Percentiles rank a stretch among this genome's conserved stretches.
phyloP scores from a whole-genome alignment of 208 protist species.

The Leishmania turanica region DNA sequence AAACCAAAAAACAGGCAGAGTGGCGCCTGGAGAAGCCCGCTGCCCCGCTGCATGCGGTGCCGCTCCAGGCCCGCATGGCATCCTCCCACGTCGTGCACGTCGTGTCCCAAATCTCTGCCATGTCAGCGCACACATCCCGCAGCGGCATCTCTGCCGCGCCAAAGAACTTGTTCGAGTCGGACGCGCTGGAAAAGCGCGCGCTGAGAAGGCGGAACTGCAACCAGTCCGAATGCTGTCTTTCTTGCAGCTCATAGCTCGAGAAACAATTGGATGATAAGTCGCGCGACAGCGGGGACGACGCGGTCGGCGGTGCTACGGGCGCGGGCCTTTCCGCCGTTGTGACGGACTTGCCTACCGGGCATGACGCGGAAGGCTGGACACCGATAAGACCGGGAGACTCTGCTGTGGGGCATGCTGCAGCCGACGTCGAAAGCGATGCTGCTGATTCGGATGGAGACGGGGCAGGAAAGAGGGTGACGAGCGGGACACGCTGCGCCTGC shows the following conservation, averaged over 20 bases:
- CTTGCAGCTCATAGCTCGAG: neutral
- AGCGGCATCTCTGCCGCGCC: slow-evolving; percentile 23
- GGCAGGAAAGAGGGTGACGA: slow-evolving; percentile 28
- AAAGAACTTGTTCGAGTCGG: slow-evolving; percentile 50
- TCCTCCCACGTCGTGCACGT: slow-evolving; percentile 14
- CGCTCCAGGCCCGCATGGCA: neutral
- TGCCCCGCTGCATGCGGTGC: neutral
- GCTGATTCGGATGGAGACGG: neutral
- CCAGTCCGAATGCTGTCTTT: slow-evolving; percentile 6
- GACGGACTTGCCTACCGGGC: neutral
- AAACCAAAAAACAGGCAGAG: slow-evolving; percentile 42
- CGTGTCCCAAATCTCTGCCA: slow-evolving; percentile 23
- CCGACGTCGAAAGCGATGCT: neutral
- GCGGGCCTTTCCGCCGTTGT: neutral
- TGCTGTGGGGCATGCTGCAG: neutral
- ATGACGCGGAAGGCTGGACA: neutral
- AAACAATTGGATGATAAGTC: slow-evolving; percentile 2
- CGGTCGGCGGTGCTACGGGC: neutral
- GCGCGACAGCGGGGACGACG: neutral
- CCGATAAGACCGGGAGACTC: neutral
- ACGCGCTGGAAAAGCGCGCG: slow-evolving; percentile 37
- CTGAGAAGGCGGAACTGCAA: slow-evolving; percentile 35
- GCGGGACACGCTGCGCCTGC: slow-evolving; percentile 22
- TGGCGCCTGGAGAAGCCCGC: neutral
- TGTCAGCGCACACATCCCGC: slow-evolving; percentile 35